Conservation (phyloP, 2,329 filamentous ascomycete genomes). For the Verticillium isaacii region DNA sequence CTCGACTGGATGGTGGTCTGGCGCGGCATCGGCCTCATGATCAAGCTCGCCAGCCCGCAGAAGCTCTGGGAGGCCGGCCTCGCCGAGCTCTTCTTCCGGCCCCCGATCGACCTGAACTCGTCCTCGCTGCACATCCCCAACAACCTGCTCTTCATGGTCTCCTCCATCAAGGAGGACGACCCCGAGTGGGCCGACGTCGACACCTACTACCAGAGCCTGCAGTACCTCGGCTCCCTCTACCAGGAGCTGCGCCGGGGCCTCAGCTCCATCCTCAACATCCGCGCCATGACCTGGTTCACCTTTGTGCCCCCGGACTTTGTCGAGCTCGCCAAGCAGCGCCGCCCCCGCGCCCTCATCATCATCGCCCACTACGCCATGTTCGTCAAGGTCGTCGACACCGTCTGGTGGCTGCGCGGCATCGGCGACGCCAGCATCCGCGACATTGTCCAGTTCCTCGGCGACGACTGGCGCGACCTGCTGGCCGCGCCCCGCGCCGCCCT, state of each 20-base stretch:
- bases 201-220: conserved; percentile 42
- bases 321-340: conserved; percentile 32
- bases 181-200: conserved; percentile 30
- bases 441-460: conserved; percentile 24
- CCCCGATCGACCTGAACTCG: conserved; percentile 39
- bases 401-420: conserved; percentile 50
- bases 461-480: conserved; percentile 17
- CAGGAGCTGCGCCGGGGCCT: conserved; percentile 39
- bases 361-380: conserved; percentile 49
- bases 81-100: conserved; percentile 42
- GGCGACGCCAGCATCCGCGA: conserved; percentile 39
- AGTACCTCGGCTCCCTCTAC: conserved; percentile 48
- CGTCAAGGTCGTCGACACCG: conserved; percentile 31
- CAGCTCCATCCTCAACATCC: conserved; percentile 38
- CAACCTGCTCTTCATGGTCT: conserved; percentile 44
- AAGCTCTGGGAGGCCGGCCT: conserved; percentile 36
- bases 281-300: conserved; percentile 49
- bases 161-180: conserved; percentile 26
- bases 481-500: conserved; percentile 35
- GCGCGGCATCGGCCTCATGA: conserved; percentile 46
- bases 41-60: conserved; percentile 30
- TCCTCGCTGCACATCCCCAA: conserved; percentile 37
- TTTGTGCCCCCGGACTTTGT: conserved; percentile 41
- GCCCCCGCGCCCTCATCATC: conserved; percentile 45
- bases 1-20: conserved; percentile 53